phyloP scores from a whole-genome alignment of 495 filamentous ascomycete species.

The Astrothelium subdiscretum region DNA sequence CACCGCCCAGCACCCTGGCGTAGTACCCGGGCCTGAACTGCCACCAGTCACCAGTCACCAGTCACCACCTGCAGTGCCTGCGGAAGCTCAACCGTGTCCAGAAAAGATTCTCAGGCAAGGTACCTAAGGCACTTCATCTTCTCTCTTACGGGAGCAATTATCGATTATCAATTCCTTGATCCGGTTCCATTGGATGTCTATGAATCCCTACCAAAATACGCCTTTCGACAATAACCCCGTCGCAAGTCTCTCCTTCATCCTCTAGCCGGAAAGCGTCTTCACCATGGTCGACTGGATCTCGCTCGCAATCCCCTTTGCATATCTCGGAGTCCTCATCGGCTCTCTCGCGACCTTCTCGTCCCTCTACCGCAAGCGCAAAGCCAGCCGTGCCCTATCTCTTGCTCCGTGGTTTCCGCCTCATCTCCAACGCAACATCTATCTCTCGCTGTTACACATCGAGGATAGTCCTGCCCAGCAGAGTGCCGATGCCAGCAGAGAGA shows the following conservation, averaged over 20 bases:
- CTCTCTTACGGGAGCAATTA: too few relatives aligned
- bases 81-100: background rate
- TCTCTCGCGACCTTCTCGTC: conserved; percentile 84
- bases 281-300: conserved; percentile 66
- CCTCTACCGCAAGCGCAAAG: conserved; percentile 88
- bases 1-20: too few relatives aligned
- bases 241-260: background rate
- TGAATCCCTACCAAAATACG: background rate
- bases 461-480: conserved; percentile 33
- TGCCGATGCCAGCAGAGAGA: conserved; percentile 49
- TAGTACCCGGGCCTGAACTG: too few relatives aligned
- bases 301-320: conserved; percentile 72
- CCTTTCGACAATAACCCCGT: too few relatives aligned
- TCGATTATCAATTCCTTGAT: too few relatives aligned
- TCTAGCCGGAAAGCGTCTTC: background rate
- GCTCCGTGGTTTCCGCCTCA: conserved; percentile 89
- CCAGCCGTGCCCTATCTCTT: conserved; percentile 64
- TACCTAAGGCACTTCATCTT: too few relatives aligned
- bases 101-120: background rate
- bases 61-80: too few relatives aligned
- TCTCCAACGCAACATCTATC: conserved; percentile 84
- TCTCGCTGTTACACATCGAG: conserved; percentile 79
- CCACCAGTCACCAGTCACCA: too few relatives aligned
- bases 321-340: conserved; percentile 74
- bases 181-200: too few relatives aligned